Evolutionary conservation across 306 rosid genomes (phyloP), one percentile per base, ranked within the genome.

Genomic region (Cucumis hystrix): DNA sequence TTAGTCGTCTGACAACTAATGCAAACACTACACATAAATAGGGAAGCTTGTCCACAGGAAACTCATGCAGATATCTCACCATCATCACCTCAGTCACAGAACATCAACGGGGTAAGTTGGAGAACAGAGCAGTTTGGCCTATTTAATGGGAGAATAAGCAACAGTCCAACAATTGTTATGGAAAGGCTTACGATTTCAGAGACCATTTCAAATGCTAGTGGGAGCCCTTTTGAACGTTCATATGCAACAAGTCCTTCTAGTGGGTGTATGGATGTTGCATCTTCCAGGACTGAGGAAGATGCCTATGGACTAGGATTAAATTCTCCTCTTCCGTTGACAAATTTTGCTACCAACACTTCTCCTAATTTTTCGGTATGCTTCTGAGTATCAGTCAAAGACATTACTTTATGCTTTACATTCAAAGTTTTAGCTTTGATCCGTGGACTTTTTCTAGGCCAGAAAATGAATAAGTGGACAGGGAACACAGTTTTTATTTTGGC

Each of bases 351-450:
- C 20, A 43, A 69, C 20, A 80, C 91, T 75, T 90, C 93, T 73
- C 90, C 87, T 23, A 83, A 89, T 83, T 90, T 88, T 40, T 82
- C 81, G 96, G 98, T 92, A 86, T 49, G 76, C 58, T 47, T 39
- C 35, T 40, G 58, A 21, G 12, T 47, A 47, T 23, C 23, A 21
- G 59, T 28, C 54, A 13, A 14, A 30, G 41, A 28, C 39, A 70
- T 20, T 70, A 12, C 75, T 70, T 70, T 6, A 16, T 7, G 16
- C 30, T 69, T 69, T 12, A 18, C 56, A 43, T 43, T 23, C 54
- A 21, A 25, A 45, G 25, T 71, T 47, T 43, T 20, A 21, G 12
- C 57, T 43, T 23, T 43, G 75, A 69, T 23, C 20, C 56, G 23
- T 69, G 55, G 25, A n/a, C 16, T 7, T 39, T 10, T 21, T 43